Percentiles rank a stretch among this genome's conserved stretches.
Conservation (phyloP, 306 rosid genomes). For the Citrullus mucosospermus region DNA sequence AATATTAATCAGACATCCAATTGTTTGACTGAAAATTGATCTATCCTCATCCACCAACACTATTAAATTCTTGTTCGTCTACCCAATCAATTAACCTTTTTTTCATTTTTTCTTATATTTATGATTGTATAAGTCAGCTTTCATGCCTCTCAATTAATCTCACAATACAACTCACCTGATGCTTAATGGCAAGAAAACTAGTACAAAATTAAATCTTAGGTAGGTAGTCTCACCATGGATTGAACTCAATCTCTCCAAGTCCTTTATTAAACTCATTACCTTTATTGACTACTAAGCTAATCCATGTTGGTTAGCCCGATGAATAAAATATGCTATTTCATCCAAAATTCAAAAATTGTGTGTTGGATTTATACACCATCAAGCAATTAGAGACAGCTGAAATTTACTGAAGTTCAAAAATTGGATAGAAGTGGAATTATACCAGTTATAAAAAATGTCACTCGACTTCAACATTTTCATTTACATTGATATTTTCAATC, state of each 20-base stretch:
- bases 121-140: too few relatives aligned
- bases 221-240: too few relatives aligned
- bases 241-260: too few relatives aligned
- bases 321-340: not conserved
- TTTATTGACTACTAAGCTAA: too few relatives aligned
- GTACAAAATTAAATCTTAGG: too few relatives aligned
- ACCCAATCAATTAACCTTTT: not conserved
- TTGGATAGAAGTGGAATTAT: not conserved
- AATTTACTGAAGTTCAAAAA: not conserved
- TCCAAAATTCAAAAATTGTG: not conserved
- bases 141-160: too few relatives aligned
- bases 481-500: not conserved
- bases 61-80: not conserved
- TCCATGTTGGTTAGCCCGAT: too few relatives aligned
- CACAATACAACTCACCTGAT: fast-evolving
- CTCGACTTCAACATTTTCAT: not conserved
- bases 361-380: not conserved
- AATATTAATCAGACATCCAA: not conserved
- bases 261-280: too few relatives aligned
- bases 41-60: not conserved
- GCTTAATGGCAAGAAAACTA: too few relatives aligned
- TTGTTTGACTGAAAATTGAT: not conserved
- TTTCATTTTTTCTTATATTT: too few relatives aligned
- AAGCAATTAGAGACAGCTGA: not conserved
- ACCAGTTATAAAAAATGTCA: not conserved